A percentile compares a stretch with the other conserved stretches of the same genome.
phyloP scores from a whole-genome alignment of 139 green algal genomes.

The Dunaliella primolecta region DNA sequence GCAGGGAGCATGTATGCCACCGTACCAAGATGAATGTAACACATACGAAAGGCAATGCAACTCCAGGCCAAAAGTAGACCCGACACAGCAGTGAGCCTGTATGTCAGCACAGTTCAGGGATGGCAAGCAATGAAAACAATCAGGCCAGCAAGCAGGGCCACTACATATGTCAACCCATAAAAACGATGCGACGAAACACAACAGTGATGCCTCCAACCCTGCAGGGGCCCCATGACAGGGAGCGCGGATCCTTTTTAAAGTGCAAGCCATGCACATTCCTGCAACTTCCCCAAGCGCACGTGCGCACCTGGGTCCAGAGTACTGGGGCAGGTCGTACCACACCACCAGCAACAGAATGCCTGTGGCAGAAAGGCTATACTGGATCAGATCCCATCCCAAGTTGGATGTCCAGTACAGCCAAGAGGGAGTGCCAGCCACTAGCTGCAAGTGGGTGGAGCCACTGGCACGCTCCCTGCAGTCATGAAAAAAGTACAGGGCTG shows the following conservation, averaged over 20 bases:
- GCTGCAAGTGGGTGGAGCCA: constrained; percentile 59
- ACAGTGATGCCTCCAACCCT: too few relatives aligned
- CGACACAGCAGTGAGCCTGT: constrained; percentile 46
- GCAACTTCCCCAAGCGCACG: too few relatives aligned
- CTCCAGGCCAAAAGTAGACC: constrained; percentile 51
- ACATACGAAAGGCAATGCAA: too few relatives aligned
- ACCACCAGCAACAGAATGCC: constrained; percentile 25
- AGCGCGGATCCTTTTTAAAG: too few relatives aligned
- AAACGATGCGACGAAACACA: too few relatives aligned
- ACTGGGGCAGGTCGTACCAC: constrained; percentile 50
- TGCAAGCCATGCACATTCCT: too few relatives aligned
- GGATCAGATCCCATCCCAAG: constrained; percentile 37
- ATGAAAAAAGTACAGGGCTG: too few relatives aligned
- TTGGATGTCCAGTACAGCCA: constrained; percentile 63
- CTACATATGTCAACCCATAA: constrained; percentile 45
- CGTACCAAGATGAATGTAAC: too few relatives aligned
- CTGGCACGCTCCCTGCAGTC: constrained; percentile 58
- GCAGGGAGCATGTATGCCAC: constrained; percentile 59
- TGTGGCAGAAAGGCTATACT: constrained; percentile 16
- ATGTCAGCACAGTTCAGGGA: too few relatives aligned
- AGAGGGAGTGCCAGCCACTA: constrained; percentile 50
- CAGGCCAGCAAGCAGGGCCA: constrained; percentile 50
- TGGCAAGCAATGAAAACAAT: too few relatives aligned
- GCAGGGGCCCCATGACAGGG: too few relatives aligned
- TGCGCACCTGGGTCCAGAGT: constrained; percentile 35